A percentile compares a stretch with the other conserved stretches of the same genome.
phyloP scores from a whole-genome alignment of 768 basidiomycete genomes.

The Xanthoconium purpureum region DNA sequence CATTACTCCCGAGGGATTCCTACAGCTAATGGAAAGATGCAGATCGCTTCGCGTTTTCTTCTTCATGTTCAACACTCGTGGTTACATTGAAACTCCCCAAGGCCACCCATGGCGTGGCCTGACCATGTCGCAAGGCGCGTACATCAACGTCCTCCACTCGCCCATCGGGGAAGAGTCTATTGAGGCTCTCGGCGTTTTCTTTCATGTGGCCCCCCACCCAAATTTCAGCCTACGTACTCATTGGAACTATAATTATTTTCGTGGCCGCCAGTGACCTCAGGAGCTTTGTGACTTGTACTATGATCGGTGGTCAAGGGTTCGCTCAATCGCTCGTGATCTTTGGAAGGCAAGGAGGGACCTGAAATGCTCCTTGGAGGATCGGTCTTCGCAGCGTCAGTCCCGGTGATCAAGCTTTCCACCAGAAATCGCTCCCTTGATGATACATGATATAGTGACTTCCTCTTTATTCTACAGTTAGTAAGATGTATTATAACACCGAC shows the following conservation, averaged over 20 bases:
- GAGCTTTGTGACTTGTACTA: neutral
- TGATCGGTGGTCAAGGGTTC: neutral
- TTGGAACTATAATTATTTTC: neutral
- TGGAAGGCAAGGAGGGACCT: neutral
- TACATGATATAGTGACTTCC: no score
- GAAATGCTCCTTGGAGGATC: no score
- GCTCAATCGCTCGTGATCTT: neutral
- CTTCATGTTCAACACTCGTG: neutral
- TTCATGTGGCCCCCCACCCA: neutral
- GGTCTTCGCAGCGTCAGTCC: no score
- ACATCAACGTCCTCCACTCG: neutral
- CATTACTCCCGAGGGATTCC: neutral
- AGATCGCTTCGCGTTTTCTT: neutral
- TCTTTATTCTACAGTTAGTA: no score
- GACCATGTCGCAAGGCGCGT: neutral
- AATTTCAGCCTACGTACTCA: neutral
- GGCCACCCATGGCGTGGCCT: neutral
- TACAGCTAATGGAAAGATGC: neutral
- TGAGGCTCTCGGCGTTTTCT: neutral
- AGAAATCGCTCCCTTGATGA: no score
- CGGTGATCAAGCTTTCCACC: no score
- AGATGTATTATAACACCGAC: no score
- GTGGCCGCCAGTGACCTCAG: neutral
- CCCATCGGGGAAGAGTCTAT: neutral
- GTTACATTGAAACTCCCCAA: neutral